Evolutionary conservation across 2,329 filamentous ascomycete species (phyloP), one percentile per base, ranked within the genome.

Genomic region (Raffaelea ambrosiae): DNA sequence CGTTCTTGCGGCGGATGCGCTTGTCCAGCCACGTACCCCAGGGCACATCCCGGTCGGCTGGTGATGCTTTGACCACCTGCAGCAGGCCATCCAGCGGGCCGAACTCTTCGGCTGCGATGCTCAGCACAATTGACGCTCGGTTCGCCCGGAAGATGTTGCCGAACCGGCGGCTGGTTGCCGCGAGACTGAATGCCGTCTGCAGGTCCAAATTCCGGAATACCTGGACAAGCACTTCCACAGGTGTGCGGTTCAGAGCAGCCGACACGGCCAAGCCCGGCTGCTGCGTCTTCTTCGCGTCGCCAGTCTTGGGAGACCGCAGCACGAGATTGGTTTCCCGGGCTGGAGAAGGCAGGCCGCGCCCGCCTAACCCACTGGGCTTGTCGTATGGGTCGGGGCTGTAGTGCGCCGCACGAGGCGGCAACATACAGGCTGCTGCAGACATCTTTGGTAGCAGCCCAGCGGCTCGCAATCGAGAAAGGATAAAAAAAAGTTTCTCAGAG

Each of bases 141-240:
- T 70, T 63, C 4, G 57, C 56, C 9, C 59, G 55, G 45, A 73
- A 70, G n/a, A 77, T 63, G 3, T 58, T 52, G 16, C 63, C 58
- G 16, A 75, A 62, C 2, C 58, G 59, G 23, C 61, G 64, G 52
- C 64, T 70, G 3, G 61, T 56, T 14, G 59, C 54, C n/a, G 61
- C 67, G 29, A 72, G 61, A 29, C 61, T 61, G 45, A 64, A 66
- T 33, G 71, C 62, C 21, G 66, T 67, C 2, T 59, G 54, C 1
- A 74, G 50, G 47, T 72, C 65, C 44, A 77, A 60, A 18, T 67
- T 53, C 26, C 67, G 66, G 54, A 72, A 72, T 21, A 77, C 69
- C 19, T 73, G 67, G 11, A 76, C 58, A 3, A 74, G 56, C 18
- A 74, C 65, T 54, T 79, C 75, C 3, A 66, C 60, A 0, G 74